Conservation (phyloP, 306 rosid species). For the Begonia peltatifolia region DNA sequence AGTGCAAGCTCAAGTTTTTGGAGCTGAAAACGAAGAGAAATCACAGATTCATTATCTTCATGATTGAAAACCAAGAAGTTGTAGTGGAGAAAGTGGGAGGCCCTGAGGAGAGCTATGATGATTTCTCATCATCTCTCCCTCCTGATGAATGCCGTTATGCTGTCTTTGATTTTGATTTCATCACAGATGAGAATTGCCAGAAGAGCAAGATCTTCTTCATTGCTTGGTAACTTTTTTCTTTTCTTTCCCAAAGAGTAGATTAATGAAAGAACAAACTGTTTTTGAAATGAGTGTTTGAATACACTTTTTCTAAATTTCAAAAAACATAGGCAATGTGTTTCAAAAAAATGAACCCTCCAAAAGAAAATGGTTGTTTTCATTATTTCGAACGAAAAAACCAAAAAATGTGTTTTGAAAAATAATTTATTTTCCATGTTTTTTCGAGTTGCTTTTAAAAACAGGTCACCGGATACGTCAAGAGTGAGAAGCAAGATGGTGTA, state of each 20-base stretch:
- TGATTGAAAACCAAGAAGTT: slow-evolving; percentile 45
- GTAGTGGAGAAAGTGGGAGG: slow-evolving; percentile 42
- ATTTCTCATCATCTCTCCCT: slow-evolving; percentile 37
- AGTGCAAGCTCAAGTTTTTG: slow-evolving; percentile 48
- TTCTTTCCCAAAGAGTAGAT: background rate
- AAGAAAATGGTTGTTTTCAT: too few relatives aligned
- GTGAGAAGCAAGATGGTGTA: slow-evolving; percentile 66
- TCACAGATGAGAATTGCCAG: slow-evolving; percentile 46
- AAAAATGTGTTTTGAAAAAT: too few relatives aligned
- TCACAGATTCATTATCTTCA: slow-evolving; percentile 45
- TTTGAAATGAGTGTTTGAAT: too few relatives aligned
- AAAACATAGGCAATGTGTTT: too few relatives aligned
- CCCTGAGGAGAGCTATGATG: slow-evolving; percentile 32
- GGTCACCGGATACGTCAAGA: slow-evolving; percentile 48
- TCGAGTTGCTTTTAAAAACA: background rate
- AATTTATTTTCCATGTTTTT: too few relatives aligned
- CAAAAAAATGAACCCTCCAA: too few relatives aligned
- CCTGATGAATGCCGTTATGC: slow-evolving; percentile 58
- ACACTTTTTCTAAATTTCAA: too few relatives aligned
- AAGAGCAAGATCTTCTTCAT: slow-evolving; percentile 76
- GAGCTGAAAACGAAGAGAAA: slow-evolving; percentile 53
- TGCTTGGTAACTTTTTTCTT: slow-evolving; percentile 30
- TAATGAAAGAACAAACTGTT: too few relatives aligned
- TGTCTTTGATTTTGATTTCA: slow-evolving; percentile 59
- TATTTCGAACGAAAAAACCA: too few relatives aligned